Evolutionary conservation across 1,139 yeast species (phyloP), one percentile per base, ranked within the genome.

Genomic region (Tardiomyces blankii): DNA sequence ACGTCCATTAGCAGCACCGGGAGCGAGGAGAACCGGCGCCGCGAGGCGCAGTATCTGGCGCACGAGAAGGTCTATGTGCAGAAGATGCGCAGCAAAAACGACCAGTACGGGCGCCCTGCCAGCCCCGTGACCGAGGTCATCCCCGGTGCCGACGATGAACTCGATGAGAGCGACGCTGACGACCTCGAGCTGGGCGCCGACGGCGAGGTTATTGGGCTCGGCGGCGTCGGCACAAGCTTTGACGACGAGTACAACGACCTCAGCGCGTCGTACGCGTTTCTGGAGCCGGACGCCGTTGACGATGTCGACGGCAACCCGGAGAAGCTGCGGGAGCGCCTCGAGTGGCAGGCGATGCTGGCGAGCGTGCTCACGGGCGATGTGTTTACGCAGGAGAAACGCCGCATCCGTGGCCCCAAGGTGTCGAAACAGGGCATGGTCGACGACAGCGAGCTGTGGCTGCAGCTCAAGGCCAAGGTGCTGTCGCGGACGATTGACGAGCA

Each of bases 361-460:
- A 77, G 91, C 3, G 98, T 91, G 2, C 72, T 91, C 38, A 89
- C 94, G 2, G 97, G 98, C 52, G 98, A 91, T 61, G 95, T 91
- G 43, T 88, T 91, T 18, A 75, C 82, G 39, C 83, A 94, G 11
- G 98, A 91, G 61, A 91, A 89, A 66, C 82, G 93, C 2, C 82
- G 89, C 58, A 72, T 91, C 45, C 13, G 40, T 7, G 33, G 21
- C 57, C 68, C 69, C 47, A 69, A 67, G 19, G 59, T 57, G 14
- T 54, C 56, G 14, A 57, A 54, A 21, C 58, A 54, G 32, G 53
- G 57, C 27, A 48, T 57, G 32, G 52, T 51, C n/a, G 56, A 55
- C 39, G 67, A 81, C 49, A 93, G 86, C 56, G 87, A 82, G 51
- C 67, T 88, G 41, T 91, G 96, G 84, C 70, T 85, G 46, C 88